Percentiles rank a stretch among this genome's conserved stretches.
Evolutionary conservation across 78 protist genomes (phyloP).

Genomic region (Pigoraptor vietnamica): DNA sequence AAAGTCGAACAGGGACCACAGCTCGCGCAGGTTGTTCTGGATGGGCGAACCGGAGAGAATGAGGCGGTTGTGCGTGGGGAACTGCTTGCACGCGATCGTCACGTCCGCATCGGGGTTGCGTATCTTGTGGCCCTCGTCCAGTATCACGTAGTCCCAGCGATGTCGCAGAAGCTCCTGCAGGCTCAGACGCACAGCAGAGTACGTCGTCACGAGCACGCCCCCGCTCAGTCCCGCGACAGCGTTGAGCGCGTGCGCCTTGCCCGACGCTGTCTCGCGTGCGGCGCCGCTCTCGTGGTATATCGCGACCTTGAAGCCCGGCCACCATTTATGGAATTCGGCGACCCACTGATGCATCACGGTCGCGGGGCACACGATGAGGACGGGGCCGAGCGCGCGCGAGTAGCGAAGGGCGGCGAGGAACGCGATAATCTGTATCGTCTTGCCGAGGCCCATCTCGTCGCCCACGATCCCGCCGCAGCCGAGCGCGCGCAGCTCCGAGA

Average conservation of each 20-base stretch:
- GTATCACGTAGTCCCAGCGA: slow-evolving; percentile 74
- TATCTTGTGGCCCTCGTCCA: slow-evolving; percentile 96
- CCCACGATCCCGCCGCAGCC: slow-evolving; percentile 93
- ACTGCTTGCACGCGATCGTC: slow-evolving; percentile 75
- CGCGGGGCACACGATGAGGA: slow-evolving; percentile 82
- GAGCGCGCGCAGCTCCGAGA: slow-evolving; percentile 84
- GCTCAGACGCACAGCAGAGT: slow-evolving; percentile 49
- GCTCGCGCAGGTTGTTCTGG: slow-evolving; percentile 92
- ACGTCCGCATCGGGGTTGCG: slow-evolving; percentile 91
- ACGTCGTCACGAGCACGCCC: slow-evolving; percentile 82
- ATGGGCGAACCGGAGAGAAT: slow-evolving; percentile 95
- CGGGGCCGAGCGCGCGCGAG: slow-evolving; percentile 42
- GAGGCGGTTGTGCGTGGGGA: slow-evolving; percentile 39
- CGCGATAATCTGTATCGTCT: slow-evolving; percentile 83
- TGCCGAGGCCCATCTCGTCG: slow-evolving; percentile 95
- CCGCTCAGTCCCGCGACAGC: background rate
- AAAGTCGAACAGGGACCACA: slow-evolving; percentile 98
- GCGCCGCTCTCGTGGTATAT: slow-evolving; percentile 57
- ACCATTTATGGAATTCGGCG: slow-evolving; percentile 83
- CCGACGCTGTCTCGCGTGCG: background rate
- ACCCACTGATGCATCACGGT: slow-evolving; percentile 89
- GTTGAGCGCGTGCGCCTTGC: background rate
- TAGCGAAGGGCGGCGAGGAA: slow-evolving; percentile 57
- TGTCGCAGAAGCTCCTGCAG: slow-evolving; percentile 16
- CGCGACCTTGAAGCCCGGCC: slow-evolving; percentile 65